phyloP scores from a whole-genome alignment of 2,329 filamentous ascomycete species.

The Cytospora paraplurivora region DNA sequence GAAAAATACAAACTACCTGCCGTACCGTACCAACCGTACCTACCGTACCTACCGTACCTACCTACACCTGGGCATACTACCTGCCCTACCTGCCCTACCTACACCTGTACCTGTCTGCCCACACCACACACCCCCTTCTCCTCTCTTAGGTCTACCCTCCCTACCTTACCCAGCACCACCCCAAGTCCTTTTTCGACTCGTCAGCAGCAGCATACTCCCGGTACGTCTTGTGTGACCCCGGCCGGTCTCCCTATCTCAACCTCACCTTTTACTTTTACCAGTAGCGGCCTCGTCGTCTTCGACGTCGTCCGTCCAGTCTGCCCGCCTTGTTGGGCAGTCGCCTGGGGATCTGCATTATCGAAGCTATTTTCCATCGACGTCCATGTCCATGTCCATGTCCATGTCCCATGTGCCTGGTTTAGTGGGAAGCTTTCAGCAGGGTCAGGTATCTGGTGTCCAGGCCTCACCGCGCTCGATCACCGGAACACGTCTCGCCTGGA shows the following conservation, averaged over 20 bases:
- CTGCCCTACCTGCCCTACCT: neutral
- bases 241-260: conserved; percentile 13
- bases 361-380: conserved; percentile 19
- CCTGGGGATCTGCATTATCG: conserved; percentile 23
- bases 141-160: conserved; percentile 23
- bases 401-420: conserved; percentile 26
- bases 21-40: neutral
- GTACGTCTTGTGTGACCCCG: conserved; percentile 16
- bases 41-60: neutral
- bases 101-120: too few relatives aligned
- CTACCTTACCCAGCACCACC: conserved; percentile 18
- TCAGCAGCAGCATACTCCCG: conserved; percentile 4
- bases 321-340: conserved; percentile 24
- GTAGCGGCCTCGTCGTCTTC: conserved; percentile 19
- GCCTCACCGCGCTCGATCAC: conserved; percentile 23
- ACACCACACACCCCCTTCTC: conserved; percentile 17
- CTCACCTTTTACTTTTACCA: conserved; percentile 14
- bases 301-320: conserved; percentile 1
- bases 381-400: conserved; percentile 21
- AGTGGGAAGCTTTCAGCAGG: conserved; percentile 19
- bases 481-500: conserved; percentile 23
- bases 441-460: conserved; percentile 28
- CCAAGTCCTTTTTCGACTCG: conserved; percentile 1
- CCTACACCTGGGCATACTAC: too few relatives aligned
- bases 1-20: neutral